Percentiles rank a stretch among this genome's conserved stretches.
phyloP scores from a whole-genome alignment of 495 filamentous ascomycete genomes.

The Penicillium egyptiacum region DNA sequence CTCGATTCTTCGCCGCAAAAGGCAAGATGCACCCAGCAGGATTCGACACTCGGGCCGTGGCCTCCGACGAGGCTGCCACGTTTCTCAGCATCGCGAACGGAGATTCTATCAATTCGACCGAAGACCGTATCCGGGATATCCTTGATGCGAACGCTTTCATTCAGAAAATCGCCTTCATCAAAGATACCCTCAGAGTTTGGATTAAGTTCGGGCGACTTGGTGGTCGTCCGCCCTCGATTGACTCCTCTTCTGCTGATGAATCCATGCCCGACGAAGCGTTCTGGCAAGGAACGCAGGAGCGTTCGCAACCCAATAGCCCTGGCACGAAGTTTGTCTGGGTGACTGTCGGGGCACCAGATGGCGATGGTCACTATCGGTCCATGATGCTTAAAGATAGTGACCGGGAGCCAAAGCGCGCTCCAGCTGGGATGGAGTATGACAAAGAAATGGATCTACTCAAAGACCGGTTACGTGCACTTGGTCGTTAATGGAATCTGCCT shows the following conservation, averaged over 20 bases:
- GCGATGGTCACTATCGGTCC: slow-evolving; percentile 59
- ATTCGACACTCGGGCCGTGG: slow-evolving; percentile 51
- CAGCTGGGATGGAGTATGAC: slow-evolving; percentile 22
- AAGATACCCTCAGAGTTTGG: slow-evolving; percentile 70
- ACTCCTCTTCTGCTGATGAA: slow-evolving; percentile 23
- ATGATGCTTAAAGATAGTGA: slow-evolving; percentile 38
- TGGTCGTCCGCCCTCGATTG: slow-evolving; percentile 28
- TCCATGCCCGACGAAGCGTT: slow-evolving; percentile 54
- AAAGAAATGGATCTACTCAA: slow-evolving; percentile 37
- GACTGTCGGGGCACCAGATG: slow-evolving; percentile 73
- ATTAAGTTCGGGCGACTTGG: slow-evolving; percentile 69
- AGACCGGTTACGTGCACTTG: slow-evolving; percentile 38
- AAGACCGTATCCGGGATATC: slow-evolving; percentile 60
- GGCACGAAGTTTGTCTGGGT: slow-evolving; percentile 80
- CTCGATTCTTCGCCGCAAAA: slow-evolving; percentile 58
- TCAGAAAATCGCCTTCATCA: slow-evolving; percentile 76
- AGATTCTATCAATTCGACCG: slow-evolving; percentile 46
- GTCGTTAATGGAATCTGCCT: slow-evolving; percentile 18
- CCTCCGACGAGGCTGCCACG: slow-evolving; percentile 60
- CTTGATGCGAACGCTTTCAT: slow-evolving; percentile 76
- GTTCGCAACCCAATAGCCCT: slow-evolving; percentile 44
- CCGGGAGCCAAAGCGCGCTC: slow-evolving; percentile 14
- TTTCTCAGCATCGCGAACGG: slow-evolving; percentile 61
- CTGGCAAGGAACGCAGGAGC: slow-evolving; percentile 69
- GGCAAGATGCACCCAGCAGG: slow-evolving; percentile 58